Evolutionary conservation across 352 stramenopile genomes (phyloP).

Genomic region (Phytophthora capsici): DNA sequence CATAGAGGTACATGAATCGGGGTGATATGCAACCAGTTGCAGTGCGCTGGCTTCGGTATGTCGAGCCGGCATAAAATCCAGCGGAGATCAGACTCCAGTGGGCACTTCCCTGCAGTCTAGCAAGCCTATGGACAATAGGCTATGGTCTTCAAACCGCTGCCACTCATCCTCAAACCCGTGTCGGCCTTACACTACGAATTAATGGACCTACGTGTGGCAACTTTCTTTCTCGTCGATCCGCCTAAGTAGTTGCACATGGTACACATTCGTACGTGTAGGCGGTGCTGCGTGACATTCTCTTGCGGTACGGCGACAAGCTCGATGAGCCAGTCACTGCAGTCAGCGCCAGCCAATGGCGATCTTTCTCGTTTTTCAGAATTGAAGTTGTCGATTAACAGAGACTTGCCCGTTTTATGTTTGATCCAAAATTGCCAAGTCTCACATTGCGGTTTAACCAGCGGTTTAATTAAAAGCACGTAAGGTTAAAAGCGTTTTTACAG

Average conservation of each 20-base stretch:
- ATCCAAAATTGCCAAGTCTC: neutral
- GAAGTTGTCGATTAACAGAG: constrained; percentile 17
- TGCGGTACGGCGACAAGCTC: neutral
- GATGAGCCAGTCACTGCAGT: neutral
- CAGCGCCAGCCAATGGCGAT: neutral
- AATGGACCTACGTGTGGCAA: no score
- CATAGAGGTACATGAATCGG: neutral
- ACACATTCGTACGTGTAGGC: neutral
- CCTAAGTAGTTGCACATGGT: no score
- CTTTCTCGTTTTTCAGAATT: constrained; percentile 8
- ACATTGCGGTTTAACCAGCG: neutral
- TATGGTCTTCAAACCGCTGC: no score
- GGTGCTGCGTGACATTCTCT: neutral
- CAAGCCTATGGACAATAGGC: no score
- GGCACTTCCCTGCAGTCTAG: neutral
- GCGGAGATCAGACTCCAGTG: constrained; percentile 7
- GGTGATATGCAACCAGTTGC: constrained; percentile 15
- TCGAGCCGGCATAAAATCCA: constrained; percentile 33
- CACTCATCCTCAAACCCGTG: no score
- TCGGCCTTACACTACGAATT: no score
- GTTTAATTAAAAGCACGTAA: no score
- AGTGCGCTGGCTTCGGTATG: constrained; percentile 4
- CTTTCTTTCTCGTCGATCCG: no score
- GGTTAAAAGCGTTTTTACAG: no score
- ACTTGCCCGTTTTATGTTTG: constrained; percentile 23